Evolutionary conservation across 306 rosid species (phyloP), one percentile per base, ranked within the genome.

Genomic region (Rubus idaeus): DNA sequence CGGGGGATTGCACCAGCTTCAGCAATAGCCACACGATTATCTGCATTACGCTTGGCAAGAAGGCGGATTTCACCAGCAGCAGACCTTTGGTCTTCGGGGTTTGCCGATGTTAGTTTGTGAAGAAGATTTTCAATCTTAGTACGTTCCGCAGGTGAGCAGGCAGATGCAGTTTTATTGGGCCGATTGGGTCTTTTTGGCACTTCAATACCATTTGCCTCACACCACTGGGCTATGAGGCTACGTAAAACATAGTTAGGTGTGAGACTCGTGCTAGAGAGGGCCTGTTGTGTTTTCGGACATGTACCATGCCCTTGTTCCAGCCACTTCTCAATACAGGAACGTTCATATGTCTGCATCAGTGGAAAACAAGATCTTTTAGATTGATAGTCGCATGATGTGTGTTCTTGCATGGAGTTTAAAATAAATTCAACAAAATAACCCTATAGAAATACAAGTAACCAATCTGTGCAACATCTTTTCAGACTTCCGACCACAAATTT

Each of bases 1-100:
- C 86, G 91, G 64, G 94, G 99, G 77, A 96, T 91, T 70, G 98
- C 99, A 60, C 98, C 99, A 47, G 99, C 98, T 85, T 96, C 98
- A 75, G 98, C 98, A 80, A 96, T 93, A 73, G 98, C 98, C 39
- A 96, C 94, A 26, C 99, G 97, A 56, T 96, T 96, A 80, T 96
- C 99, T 40, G 99, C 94, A 74, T 96, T 92, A 47, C 97, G 97
- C 78, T 96, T 96, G 21, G 99, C 98, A 66, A 96, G 97, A 77
- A 96, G 99, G 68, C 99, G 99, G 85, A 95, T 89, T 83, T 95
- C 97, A 39, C 97, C 91, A 0, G 99, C 97, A 62, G 99, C 99
- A 55, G 90, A 83, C 84, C 95, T 87, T 80, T 90, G 92, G 74
- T 91, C 96, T 83, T 92, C 99, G 0, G 94, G 90, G 84, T 73